Percentiles rank a stretch among this genome's conserved stretches.
Evolutionary conservation across 306 rosid species (phyloP).

Genomic region (Lupinus albus): DNA sequence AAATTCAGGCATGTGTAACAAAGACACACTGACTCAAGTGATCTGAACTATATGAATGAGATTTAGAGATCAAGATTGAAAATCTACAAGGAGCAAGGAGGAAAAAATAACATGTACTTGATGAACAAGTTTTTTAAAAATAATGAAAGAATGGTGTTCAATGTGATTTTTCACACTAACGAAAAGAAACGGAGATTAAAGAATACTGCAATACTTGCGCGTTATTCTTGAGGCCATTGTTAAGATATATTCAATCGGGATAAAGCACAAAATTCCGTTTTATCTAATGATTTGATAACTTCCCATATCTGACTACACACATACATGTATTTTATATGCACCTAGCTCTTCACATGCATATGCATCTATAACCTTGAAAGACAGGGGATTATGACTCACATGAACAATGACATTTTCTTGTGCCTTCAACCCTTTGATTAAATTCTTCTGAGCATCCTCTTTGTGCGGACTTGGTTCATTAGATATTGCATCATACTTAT

Average conservation of each 20-base stretch:
- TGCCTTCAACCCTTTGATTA: constrained; percentile 88
- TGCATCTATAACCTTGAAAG: constrained; percentile 13
- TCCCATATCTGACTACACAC: neutral
- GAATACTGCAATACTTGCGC: neutral
- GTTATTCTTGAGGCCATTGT: neutral
- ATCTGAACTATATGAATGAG: neutral
- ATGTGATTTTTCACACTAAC: neutral
- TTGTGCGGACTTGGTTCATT: constrained; percentile 37
- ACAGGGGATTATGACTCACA: constrained; percentile 55
- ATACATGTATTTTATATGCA: neutral
- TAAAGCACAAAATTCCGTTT: neutral
- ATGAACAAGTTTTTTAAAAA: neutral
- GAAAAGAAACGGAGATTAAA: constrained; percentile 3
- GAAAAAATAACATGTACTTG: neutral
- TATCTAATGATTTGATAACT: neutral
- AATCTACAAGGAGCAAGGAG: neutral
- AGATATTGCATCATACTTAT: constrained; percentile 33
- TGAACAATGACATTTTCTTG: constrained; percentile 85
- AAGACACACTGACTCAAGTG: constrained; percentile 3
- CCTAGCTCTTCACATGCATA: neutral
- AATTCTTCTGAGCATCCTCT: constrained; percentile 60
- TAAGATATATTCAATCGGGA: neutral
- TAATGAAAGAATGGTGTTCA: neutral
- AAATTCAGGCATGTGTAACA: neutral
- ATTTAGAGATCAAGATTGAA: neutral